Evolutionary conservation across 2,329 filamentous ascomycete genomes (phyloP).

Genomic region (Aspergillus sclerotialis): DNA sequence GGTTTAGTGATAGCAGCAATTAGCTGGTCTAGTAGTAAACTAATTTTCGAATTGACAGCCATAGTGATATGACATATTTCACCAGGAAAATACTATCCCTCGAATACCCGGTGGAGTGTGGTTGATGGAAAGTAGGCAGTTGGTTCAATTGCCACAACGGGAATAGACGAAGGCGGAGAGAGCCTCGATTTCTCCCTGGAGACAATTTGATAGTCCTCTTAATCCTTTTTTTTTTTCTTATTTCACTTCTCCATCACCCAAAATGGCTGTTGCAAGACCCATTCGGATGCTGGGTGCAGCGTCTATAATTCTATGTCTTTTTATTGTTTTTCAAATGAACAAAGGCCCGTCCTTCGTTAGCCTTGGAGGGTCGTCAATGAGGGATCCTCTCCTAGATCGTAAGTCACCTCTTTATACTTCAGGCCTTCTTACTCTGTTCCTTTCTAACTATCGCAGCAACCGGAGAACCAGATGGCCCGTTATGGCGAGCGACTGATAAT

Average conservation of each 20-base stretch:
- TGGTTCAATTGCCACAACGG: no score
- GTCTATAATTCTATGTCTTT: constrained; percentile 66
- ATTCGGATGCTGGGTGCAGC: constrained; percentile 70
- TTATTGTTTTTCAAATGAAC: constrained; percentile 71
- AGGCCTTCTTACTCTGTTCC: background rate
- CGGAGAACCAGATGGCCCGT: constrained; percentile 69
- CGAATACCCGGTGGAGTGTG: no score
- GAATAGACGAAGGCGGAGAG: background rate
- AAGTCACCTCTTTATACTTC: constrained; percentile 39
- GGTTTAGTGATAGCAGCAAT: constrained; percentile 55
- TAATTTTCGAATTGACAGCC: constrained; percentile 62
- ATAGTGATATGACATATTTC: constrained; percentile 51
- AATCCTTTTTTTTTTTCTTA: constrained; percentile 3
- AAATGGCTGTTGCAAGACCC: constrained; percentile 78
- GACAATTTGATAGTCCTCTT: constrained; percentile 7
- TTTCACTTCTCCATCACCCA: constrained; percentile 18
- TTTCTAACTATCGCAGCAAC: constrained; percentile 52
- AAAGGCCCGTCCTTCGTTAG: constrained; percentile 41
- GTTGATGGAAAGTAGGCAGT: no score
- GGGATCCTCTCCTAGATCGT: constrained; percentile 86
- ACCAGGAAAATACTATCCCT: no score
- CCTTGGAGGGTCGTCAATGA: constrained; percentile 43
- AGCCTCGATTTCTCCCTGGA: constrained; percentile 1
- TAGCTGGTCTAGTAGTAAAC: constrained; percentile 62
- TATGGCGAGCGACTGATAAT: constrained; percentile 65